These are phyloP conservation scores for Bryoglossum gracile DNA, from an alignment of 495 filamentous ascomycete genomes.

Conservation along the genomic window DNA sequence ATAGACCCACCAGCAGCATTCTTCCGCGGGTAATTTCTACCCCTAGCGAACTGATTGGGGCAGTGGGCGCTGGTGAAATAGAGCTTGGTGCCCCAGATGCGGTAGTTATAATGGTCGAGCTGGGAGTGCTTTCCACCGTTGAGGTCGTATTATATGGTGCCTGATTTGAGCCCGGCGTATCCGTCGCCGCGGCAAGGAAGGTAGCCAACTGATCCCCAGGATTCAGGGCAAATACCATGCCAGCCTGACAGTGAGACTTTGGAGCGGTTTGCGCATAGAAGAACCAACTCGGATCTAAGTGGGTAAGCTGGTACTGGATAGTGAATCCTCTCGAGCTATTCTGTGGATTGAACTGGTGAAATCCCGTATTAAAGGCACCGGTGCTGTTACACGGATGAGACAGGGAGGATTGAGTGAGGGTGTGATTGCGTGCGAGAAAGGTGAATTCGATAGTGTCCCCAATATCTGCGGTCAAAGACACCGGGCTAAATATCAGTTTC, in stretches of 20 bases:
- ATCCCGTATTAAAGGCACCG: constrained; percentile 7
- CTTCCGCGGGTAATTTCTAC: too few species aligned
- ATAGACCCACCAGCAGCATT: too few species aligned
- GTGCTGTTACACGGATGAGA: constrained; percentile 9
- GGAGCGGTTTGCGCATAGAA: background rate
- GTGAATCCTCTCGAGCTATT: constrained; percentile 2
- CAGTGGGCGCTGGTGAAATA: too few species aligned
- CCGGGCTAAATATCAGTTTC: constrained; percentile 4
- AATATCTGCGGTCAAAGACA: background rate
- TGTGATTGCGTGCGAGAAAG: constrained; percentile 19
- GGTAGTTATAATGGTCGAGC: too few species aligned
- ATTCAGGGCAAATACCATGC: constrained; percentile 6
- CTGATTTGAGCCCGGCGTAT: too few species aligned
- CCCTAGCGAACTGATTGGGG: too few species aligned
- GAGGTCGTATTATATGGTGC: too few species aligned
- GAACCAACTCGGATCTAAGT: background rate
- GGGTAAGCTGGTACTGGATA: background rate
- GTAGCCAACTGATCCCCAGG: background rate
- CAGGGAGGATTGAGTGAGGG: constrained; percentile 21
- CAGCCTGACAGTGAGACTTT: constrained; percentile 1
- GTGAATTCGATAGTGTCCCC: constrained; percentile 18
- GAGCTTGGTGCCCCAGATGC: too few species aligned
- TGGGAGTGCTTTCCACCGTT: too few species aligned
- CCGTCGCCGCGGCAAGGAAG: too few species aligned
- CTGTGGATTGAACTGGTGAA: constrained; percentile 23